These are phyloP conservation scores for Colletotrichum falcatum DNA, from an alignment of 2,329 filamentous ascomycete genomes.

Conservation along the genomic window DNA sequence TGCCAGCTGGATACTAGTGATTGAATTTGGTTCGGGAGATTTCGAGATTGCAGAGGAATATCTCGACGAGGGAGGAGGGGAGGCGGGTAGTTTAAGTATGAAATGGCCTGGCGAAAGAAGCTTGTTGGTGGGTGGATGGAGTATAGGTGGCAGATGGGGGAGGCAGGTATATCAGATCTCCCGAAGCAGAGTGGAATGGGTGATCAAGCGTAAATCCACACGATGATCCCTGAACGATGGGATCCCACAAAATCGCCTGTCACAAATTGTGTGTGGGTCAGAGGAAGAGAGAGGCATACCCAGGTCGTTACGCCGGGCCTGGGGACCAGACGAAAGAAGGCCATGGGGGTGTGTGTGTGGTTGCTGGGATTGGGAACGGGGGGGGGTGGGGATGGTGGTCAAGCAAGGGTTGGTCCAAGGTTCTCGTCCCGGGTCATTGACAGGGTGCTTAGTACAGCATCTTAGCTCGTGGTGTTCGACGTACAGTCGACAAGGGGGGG, in stretches of 20 bases:
- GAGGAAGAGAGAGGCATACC: conserved; percentile 37
- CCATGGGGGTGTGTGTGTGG: conserved; percentile 35
- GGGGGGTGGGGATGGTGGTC: not conserved
- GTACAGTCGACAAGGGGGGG: conserved; percentile 31
- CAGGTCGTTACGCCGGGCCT: conserved; percentile 44
- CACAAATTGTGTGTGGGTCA: conserved; percentile 68
- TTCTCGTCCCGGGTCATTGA: conserved; percentile 33
- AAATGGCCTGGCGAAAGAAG: conserved; percentile 53
- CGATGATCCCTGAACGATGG: conserved; percentile 57
- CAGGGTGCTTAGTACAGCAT: conserved; percentile 35
- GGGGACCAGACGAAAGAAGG: conserved; percentile 40
- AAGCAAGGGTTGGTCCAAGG: conserved; percentile 39
- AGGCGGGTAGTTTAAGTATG: conserved; percentile 60
- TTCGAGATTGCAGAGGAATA: conserved; percentile 42
- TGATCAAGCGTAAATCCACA: conserved; percentile 65
- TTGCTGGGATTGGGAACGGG: too few relatives aligned
- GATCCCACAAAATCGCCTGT: conserved; percentile 61
- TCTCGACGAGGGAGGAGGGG: conserved; percentile 42
- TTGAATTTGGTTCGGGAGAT: conserved; percentile 46
- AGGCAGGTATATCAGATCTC: conserved; percentile 46
- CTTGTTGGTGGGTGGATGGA: conserved; percentile 54
- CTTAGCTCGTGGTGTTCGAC: conserved; percentile 43
- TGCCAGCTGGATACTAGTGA: conserved; percentile 49
- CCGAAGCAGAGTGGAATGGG: conserved; percentile 53
- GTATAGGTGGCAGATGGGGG: conserved; percentile 41